These are phyloP conservation scores for Coelastrella sp. DNA, from an alignment of 139 green algal genomes.

Conservation along the genomic window DNA sequence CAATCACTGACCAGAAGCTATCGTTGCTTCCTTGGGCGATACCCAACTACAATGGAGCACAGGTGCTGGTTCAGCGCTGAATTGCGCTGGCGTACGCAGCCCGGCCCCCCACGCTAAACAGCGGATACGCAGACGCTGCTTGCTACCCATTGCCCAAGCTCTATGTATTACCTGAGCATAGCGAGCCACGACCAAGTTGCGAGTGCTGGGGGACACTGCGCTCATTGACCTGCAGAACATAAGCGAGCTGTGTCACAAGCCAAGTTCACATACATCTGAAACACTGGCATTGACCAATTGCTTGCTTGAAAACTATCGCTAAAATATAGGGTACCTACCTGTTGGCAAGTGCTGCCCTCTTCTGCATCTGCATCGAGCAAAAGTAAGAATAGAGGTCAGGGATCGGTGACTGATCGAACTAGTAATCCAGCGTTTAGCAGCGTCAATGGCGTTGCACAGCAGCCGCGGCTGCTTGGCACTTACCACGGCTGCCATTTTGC, in stretches of 20 bases:
- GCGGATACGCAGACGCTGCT: neutral
- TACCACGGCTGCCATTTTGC: slow-evolving; percentile 8
- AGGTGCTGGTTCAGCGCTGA: neutral
- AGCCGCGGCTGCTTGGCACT: neutral
- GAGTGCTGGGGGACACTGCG: slow-evolving; percentile 11
- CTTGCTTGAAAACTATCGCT: neutral
- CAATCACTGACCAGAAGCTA: too few relatives aligned
- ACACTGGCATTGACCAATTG: neutral
- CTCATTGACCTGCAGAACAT: neutral
- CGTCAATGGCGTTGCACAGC: neutral
- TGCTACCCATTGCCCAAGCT: too few relatives aligned
- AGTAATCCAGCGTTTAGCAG: neutral
- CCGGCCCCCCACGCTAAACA: too few relatives aligned
- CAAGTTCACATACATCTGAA: neutral
- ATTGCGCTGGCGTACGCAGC: neutral
- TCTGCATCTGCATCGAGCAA: slow-evolving; percentile 12
- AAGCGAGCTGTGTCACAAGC: neutral
- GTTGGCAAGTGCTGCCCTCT: neutral
- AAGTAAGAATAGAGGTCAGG: neutral
- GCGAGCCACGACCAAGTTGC: slow-evolving; percentile 1
- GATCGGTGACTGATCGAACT: neutral
- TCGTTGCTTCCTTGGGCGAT: neutral
- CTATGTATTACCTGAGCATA: neutral
- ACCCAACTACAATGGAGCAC: neutral
- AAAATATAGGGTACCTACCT: neutral